Percentiles rank a stretch among this genome's conserved stretches.
Evolutionary conservation across 371 early-diverging fungal species (phyloP).

Genomic region (Mortierella sp.): DNA sequence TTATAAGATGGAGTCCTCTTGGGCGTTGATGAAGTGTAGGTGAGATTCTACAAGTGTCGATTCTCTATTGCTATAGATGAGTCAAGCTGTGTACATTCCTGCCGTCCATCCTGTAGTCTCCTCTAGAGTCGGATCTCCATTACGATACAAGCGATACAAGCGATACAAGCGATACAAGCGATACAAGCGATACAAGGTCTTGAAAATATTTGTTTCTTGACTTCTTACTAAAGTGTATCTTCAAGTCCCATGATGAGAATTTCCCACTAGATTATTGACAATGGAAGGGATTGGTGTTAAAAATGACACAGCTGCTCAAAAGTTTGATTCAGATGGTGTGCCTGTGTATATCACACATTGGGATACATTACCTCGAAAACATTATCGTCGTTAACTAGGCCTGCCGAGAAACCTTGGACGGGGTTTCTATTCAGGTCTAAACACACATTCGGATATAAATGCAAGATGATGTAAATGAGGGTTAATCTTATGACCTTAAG

Average conservation of each 20-base stretch:
- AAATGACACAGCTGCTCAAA: neutral
- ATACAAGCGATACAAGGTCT: no score
- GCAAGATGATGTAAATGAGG: neutral
- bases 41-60: no score
- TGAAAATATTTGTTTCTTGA: no score
- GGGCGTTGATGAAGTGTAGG: no score
- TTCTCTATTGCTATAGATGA: no score
- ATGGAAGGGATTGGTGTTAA: neutral
- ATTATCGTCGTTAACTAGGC: constrained; percentile 73
- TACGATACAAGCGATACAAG: no score
- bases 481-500: neutral
- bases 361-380: constrained; percentile 72
- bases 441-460: neutral
- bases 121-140: no score
- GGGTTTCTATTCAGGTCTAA: constrained; percentile 78
- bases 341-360: neutral
- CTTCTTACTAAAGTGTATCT: constrained; percentile 86
- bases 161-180: no score
- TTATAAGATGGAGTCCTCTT: neutral
- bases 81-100: no score
- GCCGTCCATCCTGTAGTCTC: no score
- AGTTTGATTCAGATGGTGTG: neutral
- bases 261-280: constrained; percentile 74
- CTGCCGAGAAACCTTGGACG: constrained; percentile 88
- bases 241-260: constrained; percentile 91